These are phyloP conservation scores for Saturnispora dispora DNA, from an alignment of 805 yeast genomes.

Conservation along the genomic window DNA sequence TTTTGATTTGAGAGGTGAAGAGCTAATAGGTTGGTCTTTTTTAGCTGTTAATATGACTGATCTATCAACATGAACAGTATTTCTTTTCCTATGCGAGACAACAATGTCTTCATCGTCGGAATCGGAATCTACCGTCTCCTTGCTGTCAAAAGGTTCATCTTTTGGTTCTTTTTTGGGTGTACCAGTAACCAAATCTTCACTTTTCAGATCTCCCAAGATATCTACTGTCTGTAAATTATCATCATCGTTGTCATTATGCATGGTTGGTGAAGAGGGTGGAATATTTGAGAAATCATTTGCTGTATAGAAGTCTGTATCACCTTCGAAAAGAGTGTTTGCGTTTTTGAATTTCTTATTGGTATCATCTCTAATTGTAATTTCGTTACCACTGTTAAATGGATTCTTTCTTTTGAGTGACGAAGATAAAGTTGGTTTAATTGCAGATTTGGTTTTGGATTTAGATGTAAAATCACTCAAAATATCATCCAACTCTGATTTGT, in stretches of 20 bases:
- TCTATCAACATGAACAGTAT: constrained; percentile 33
- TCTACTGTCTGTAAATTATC: neutral
- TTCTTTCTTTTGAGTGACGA: constrained; percentile 14
- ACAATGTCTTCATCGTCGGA: constrained; percentile 48
- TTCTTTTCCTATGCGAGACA: constrained; percentile 44
- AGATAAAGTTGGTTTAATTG: neutral
- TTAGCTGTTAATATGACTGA: constrained; percentile 33
- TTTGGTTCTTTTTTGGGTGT: neutral
- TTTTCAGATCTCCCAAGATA: constrained; percentile 9
- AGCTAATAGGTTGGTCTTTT: constrained; percentile 16
- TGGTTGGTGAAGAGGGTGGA: constrained; percentile 28
- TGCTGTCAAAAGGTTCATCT: neutral
- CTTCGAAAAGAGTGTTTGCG: constrained; percentile 10
- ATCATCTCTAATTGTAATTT: constrained; percentile 1
- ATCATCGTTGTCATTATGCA: neutral
- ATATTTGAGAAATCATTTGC: constrained; percentile 18
- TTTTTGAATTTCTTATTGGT: neutral
- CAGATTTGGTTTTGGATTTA: constrained; percentile 15
- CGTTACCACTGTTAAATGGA: constrained; percentile 18
- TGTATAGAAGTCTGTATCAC: constrained; percentile 16
- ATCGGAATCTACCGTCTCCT: constrained; percentile 14
- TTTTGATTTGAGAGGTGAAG: constrained; percentile 20
- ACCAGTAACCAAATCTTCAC: constrained; percentile 6
- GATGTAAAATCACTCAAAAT: constrained; percentile 49
- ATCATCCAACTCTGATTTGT: constrained; percentile 50